Evolutionary conservation across 768 basidiomycete species (phyloP).

Genomic region (Rickenella mellea): DNA sequence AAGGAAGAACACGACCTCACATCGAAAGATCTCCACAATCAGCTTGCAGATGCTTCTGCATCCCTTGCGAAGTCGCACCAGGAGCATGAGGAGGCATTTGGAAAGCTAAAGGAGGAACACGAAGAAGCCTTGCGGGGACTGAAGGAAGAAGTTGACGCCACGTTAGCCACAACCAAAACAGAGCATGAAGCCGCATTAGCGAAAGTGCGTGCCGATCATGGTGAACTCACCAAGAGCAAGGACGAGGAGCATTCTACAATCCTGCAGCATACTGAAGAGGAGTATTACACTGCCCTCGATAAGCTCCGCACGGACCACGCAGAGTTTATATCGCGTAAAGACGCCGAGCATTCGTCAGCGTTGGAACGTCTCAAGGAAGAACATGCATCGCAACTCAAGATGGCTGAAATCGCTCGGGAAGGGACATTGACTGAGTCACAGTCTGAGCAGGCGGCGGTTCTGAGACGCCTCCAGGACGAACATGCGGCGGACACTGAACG

Average conservation of each 20-base stretch:
- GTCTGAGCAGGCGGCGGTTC: constrained; percentile 48
- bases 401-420: constrained; percentile 67
- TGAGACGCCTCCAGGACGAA: constrained; percentile 65
- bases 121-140: constrained; percentile 42
- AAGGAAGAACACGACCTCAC: constrained; percentile 40
- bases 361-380: constrained; percentile 71
- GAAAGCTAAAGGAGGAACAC: constrained; percentile 39
- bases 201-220: constrained; percentile 44
- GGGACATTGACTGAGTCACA: constrained; percentile 69
- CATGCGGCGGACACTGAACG: constrained; percentile 55
- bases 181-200: constrained; percentile 46
- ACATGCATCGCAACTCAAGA: constrained; percentile 62
- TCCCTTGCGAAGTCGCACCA: constrained; percentile 28
- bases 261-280: constrained; percentile 64
- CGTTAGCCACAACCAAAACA: constrained; percentile 36
- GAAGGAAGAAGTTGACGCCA: constrained; percentile 43
- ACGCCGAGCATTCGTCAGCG: constrained; percentile 46
- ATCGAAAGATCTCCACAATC: constrained; percentile 28
- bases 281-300: constrained; percentile 73
- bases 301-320: constrained; percentile 69
- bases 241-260: constrained; percentile 47
- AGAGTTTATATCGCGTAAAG: constrained; percentile 51
- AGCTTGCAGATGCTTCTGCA: constrained; percentile 33
- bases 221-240: constrained; percentile 46
- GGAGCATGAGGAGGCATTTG: constrained; percentile 53